phyloP scores from a whole-genome alignment of 1,139 yeast species.

The Saccharomyces hybrid region DNA sequence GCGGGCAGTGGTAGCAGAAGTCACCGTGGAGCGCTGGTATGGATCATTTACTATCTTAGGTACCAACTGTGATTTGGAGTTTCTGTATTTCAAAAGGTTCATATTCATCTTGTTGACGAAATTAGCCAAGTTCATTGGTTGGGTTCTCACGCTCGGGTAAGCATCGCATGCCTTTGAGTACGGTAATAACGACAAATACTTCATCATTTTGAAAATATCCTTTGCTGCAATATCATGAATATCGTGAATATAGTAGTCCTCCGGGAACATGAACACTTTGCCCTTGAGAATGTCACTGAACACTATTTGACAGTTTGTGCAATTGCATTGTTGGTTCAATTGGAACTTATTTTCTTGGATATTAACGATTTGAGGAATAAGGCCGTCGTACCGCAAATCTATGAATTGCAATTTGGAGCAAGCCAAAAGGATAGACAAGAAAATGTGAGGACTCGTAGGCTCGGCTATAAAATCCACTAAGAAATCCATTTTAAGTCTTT shows the following conservation, averaged over 20 bases:
- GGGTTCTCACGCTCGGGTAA: conserved; percentile 37
- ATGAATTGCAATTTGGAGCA: conserved; percentile 33
- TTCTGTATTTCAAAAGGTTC: conserved; percentile 22
- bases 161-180: conserved; percentile 38
- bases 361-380: conserved; percentile 31
- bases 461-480: conserved; percentile 32
- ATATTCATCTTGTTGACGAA: conserved; percentile 32
- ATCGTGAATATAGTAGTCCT: conserved; percentile 26
- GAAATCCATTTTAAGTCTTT: conserved; percentile 37
- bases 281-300: conserved; percentile 27
- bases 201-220: conserved; percentile 33
- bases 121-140: conserved; percentile 32
- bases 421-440: conserved; percentile 30
- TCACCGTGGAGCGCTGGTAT: neutral
- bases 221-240: conserved; percentile 30
- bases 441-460: conserved; percentile 30
- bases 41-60: conserved; percentile 1
- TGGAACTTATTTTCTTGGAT: conserved; percentile 25
- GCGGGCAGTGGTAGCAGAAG: neutral
- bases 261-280: conserved; percentile 30
- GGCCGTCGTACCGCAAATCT: conserved; percentile 34
- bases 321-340: conserved; percentile 32
- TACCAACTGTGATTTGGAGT: conserved; percentile 20
- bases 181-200: conserved; percentile 32
- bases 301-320: conserved; percentile 26